Evolutionary conservation across 495 filamentous ascomycete genomes (phyloP).

Genomic region (Penicillium waksmanii): DNA sequence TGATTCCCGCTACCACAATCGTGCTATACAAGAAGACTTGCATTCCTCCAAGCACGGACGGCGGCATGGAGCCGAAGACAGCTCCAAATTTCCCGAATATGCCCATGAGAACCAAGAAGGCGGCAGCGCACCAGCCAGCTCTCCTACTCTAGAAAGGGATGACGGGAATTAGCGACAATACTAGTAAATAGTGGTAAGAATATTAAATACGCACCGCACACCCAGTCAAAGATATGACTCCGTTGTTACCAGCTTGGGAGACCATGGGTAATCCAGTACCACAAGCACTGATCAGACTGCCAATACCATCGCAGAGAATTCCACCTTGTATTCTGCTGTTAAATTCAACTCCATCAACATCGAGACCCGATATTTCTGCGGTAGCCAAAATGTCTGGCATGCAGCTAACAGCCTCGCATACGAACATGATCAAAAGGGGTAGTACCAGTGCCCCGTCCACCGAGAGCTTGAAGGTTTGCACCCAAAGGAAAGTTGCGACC

Average conservation of each 20-base stretch:
- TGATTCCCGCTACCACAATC: constrained; percentile 78
- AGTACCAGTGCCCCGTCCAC: constrained; percentile 79
- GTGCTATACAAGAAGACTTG: constrained; percentile 83
- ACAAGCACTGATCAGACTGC: constrained; percentile 74
- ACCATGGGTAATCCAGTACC: constrained; percentile 78
- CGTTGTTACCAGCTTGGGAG: constrained; percentile 79
- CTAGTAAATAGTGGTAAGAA: no score
- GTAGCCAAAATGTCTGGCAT: constrained; percentile 85
- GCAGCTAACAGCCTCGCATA: constrained; percentile 73
- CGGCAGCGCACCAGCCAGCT: constrained; percentile 50
- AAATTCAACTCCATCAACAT: constrained; percentile 74
- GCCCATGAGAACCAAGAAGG: constrained; percentile 78
- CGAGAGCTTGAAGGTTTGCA: constrained; percentile 76
- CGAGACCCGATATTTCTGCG: constrained; percentile 72
- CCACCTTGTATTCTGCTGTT: constrained; percentile 86
- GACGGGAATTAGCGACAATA: constrained; percentile 6
- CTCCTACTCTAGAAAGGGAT: constrained; percentile 32
- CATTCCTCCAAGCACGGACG: constrained; percentile 82
- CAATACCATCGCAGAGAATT: constrained; percentile 77
- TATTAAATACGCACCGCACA: constrained; percentile 61
- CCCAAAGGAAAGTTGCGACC: constrained; percentile 82
- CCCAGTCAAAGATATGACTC: constrained; percentile 80
- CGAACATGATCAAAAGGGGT: constrained; percentile 63
- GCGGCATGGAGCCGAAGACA: constrained; percentile 75
- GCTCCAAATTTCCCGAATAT: constrained; percentile 87